Percentiles rank a stretch among this genome's conserved stretches.
These are phyloP conservation scores for Gentiana macrophylla DNA, from an alignment of 257 asterid species.

Conservation along the genomic window DNA sequence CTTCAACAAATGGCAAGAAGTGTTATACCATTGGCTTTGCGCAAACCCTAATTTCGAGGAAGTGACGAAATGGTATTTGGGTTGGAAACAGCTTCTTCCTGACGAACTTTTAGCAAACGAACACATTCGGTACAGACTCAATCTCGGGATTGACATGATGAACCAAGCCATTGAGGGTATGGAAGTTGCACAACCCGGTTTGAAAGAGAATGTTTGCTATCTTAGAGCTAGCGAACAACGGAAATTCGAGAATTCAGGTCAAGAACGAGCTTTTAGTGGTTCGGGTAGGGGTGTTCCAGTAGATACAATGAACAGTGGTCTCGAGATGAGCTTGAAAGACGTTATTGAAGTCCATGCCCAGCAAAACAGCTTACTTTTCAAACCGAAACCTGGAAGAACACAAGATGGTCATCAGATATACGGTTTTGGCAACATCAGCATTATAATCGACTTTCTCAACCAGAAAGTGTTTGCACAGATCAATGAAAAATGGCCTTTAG, in stretches of 20 bases:
- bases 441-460: conserved; percentile 60
- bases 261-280: conserved; percentile 20
- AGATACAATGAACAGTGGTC: conserved; percentile 12
- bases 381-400: conserved; percentile 61
- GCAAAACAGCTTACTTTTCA: conserved; percentile 26
- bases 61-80: conserved; percentile 67
- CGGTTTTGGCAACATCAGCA: conserved; percentile 69
- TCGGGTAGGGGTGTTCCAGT: conserved; percentile 12
- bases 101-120: conserved; percentile 67
- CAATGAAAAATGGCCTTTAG: conserved; percentile 60
- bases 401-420: conserved; percentile 76
- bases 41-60: conserved; percentile 64
- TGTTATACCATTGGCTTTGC: conserved; percentile 74
- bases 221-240: conserved; percentile 65
- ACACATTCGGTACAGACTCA: conserved; percentile 49
- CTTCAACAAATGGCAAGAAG: conserved; percentile 86
- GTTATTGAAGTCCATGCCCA: conserved; percentile 30
- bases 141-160: conserved; percentile 72
- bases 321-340: conserved; percentile 31
- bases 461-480: conserved; percentile 55
- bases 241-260: conserved; percentile 78
- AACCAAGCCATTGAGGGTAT: conserved; percentile 75
- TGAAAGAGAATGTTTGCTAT: conserved; percentile 57
- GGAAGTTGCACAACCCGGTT: conserved; percentile 73
- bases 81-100: conserved; percentile 80